Conservation (phyloP, 2,329 filamentous ascomycete genomes). For the Ophioceras dolichostomum region DNA sequence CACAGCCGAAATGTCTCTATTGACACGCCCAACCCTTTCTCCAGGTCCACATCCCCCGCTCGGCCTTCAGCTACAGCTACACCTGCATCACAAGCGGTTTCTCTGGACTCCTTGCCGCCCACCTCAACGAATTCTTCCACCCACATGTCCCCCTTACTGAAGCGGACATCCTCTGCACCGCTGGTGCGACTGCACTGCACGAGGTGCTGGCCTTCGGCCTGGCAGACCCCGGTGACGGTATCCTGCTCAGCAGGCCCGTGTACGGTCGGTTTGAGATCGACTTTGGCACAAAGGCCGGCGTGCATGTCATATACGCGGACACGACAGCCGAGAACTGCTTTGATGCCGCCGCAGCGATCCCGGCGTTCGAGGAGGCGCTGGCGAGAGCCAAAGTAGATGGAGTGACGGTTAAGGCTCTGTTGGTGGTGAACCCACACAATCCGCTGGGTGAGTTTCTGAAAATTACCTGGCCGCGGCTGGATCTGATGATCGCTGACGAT, state of each 20-base stretch:
- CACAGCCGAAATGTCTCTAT: constrained; percentile 15
- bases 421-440: constrained; percentile 42
- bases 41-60: constrained; percentile 13
- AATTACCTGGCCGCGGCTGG: too few relatives aligned
- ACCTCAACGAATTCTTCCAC: constrained; percentile 24
- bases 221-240: constrained; percentile 22
- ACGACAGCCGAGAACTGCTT: constrained; percentile 29
- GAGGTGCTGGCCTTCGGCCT: constrained; percentile 25
- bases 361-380: constrained; percentile 30
- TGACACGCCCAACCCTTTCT: too few relatives aligned
- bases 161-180: constrained; percentile 20
- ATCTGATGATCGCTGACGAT: constrained; percentile 10
- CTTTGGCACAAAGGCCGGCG: constrained; percentile 27
- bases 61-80: constrained; percentile 17
- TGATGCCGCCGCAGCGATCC: constrained; percentile 27
- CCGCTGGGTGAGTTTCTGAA: constrained; percentile 33
- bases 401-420: constrained; percentile 27
- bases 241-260: constrained; percentile 25
- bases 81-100: constrained; percentile 23
- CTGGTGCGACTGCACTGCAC: constrained; percentile 24
- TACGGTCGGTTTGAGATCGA: constrained; percentile 39
- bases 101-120: constrained; percentile 18
- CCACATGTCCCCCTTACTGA: constrained; percentile 16
- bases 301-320: constrained; percentile 30
- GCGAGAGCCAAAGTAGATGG: constrained; percentile 20